phyloP scores from a whole-genome alignment of 2,329 filamentous ascomycete species.

The Fusarium sterilihyphosum region DNA sequence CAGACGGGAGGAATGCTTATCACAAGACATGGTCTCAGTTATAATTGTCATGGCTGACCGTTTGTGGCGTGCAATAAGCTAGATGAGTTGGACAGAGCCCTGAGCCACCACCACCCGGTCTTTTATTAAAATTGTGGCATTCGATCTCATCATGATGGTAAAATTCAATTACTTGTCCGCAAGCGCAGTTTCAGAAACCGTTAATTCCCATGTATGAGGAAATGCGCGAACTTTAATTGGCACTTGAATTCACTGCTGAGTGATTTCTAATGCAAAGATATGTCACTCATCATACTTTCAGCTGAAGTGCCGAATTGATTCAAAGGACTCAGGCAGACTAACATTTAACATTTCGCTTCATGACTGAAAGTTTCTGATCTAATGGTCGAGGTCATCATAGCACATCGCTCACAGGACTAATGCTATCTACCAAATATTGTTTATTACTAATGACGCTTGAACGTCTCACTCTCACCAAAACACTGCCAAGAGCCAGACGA shows the following conservation, averaged over 20 bases:
- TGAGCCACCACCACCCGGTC: constrained; percentile 14
- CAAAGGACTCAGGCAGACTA: not conserved
- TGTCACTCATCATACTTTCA: not conserved
- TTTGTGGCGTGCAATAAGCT: constrained; percentile 26
- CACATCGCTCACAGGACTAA: not conserved
- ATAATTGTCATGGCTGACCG: constrained; percentile 13
- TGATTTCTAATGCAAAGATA: not conserved
- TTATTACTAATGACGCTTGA: constrained; percentile 4
- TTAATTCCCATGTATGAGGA: constrained; percentile 6
- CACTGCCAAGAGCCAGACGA: constrained; percentile 13
- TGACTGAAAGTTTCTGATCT: not conserved
- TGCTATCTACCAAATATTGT: not conserved
- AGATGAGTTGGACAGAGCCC: constrained; percentile 25
- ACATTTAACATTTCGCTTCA: not conserved
- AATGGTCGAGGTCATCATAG: not conserved
- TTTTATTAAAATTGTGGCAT: constrained; percentile 12
- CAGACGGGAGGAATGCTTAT: constrained; percentile 30
- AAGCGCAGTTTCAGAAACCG: constrained; percentile 34
- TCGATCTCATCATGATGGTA: constrained; percentile 26
- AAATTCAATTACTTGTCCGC: constrained; percentile 14
- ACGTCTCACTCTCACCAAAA: not conserved
- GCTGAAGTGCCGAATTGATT: not conserved
- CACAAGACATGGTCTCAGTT: constrained; percentile 1
- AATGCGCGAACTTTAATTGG: constrained; percentile 1
- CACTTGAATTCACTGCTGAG: not conserved